Base-by-base conservation (phyloP, 192 early-diverging fungal species). In the Neocallimastix lanati region DNA sequence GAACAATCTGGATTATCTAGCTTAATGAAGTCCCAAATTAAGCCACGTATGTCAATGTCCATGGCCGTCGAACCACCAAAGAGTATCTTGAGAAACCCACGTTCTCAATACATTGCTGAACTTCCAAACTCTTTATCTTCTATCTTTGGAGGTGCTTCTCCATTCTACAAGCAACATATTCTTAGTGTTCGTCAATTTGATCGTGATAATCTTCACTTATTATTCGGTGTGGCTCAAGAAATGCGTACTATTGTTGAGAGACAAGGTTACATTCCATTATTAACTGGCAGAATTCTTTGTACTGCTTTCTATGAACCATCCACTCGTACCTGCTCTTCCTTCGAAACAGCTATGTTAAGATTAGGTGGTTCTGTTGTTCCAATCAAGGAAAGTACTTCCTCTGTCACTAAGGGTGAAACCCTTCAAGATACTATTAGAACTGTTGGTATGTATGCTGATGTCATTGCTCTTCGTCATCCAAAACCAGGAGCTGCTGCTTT, bases 261-360 rank as follows among this genome's bases (percentile, higher is more conserved):
- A 76, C 91, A 93, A 76, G 96, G 96, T 29, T 86, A 87, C 29
- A 87, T 97, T 77, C 92, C 95, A 40, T 80, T 99, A 77, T 87
- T 99, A 76, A 85, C 90, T 76, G 96, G 97, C 28, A 95, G 95
- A 77, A 93, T 97, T 1, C 90, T 99, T 88, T 93, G 92, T 83
- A 92, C 94, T 27, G 95, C 97, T 81, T 99, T 99, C 88, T 98
- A 92, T 82, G 97, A 99, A 88, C 93, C 97, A 76, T 95, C 93
- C 50, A 98, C 96, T 78, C 91, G 97, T 81, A 99, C 97, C 2
- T 92, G 91, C 16, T 92, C 90, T 82, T 98, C 96, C 12, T 96
- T 99, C 86, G 91, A 95, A 84, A 91, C 97, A 18, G 97, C 97
- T 28, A 97, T 98, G 95, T 80, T 87, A 82, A 91, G 97, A 36